Base-by-base conservation (phyloP, 768 basidiomycete species). In the Leccinum boreale region DNA sequence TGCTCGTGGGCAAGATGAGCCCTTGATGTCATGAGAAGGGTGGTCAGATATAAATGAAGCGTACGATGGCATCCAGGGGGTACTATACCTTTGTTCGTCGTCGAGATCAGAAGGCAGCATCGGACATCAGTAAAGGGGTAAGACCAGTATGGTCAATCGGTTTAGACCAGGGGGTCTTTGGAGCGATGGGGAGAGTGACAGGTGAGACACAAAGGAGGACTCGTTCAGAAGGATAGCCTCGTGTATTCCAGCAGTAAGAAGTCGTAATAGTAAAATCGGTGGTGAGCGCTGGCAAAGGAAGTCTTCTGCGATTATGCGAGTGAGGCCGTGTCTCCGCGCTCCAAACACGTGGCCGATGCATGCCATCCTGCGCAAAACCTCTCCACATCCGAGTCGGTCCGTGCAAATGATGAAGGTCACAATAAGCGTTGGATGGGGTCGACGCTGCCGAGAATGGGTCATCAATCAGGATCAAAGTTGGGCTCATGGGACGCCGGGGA, bases 21-120 rank as follows among this genome's bases (percentile, higher is more conserved):
- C 63, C 70, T 72, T 51, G 33, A 48, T 7, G n/a, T 24, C 3
- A 46, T n/a, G 26, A 48, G 26, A 47, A 50, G 10, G 12, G 12
- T 44, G 17, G 45, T 57, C 21, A 7, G 50, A 42, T 24, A 19
- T 9, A 26, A 5, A 53, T 65, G 49, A 62, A 39, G 64, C 15
- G 12, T 5, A 6, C 21, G 3, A 28, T 39, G 44, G 19, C 24
- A 53, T 2, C 31, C 9, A 48, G 33, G 36, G 42, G 46, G 48
- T 11, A 62, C 36, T 6, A 17, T 50, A 70, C 70, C 70, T 64
- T 58, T 67, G 63, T 55, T 68, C 70, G 52, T 65, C 72, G 60
- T 68, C 61, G 28, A 70, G 61, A 62, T 72, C 68, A 58, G 26
- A 61, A 35, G 64, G 63, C 39, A 65, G 56, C 70, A 72, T 73